These are phyloP conservation scores for Pezicula radicicola DNA, from an alignment of 2,329 filamentous ascomycete species.

Conservation along the genomic window DNA sequence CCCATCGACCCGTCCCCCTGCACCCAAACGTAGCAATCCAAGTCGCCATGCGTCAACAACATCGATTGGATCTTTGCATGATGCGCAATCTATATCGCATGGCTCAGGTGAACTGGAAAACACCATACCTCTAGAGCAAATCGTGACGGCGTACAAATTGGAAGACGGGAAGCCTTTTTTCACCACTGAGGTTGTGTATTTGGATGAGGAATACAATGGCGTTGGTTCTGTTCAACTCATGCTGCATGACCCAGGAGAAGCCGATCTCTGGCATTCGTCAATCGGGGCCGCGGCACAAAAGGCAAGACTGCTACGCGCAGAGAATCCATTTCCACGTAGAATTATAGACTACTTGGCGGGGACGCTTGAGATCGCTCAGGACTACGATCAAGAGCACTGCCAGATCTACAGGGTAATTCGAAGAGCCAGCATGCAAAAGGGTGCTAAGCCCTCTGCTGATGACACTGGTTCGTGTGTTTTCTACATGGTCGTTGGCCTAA, in stretches of 20 bases:
- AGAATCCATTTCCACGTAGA: slow-evolving; percentile 50
- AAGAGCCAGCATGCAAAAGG: slow-evolving; percentile 51
- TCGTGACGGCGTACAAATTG: slow-evolving; percentile 64
- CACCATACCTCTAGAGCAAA: slow-evolving; percentile 58
- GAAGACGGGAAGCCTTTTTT: slow-evolving; percentile 67
- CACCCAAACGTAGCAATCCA: slow-evolving; percentile 35
- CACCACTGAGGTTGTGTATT: slow-evolving; percentile 63
- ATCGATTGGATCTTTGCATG: slow-evolving; percentile 59
- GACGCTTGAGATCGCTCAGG: slow-evolving; percentile 61
- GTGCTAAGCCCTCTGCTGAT: slow-evolving; percentile 57
- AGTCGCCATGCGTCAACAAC: slow-evolving; percentile 54
- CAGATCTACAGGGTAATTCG: slow-evolving; percentile 68
- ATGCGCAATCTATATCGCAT: slow-evolving; percentile 50
- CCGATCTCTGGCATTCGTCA: slow-evolving; percentile 61
- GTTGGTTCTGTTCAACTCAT: slow-evolving; percentile 62
- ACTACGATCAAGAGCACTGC: slow-evolving; percentile 67
- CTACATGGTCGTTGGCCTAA: slow-evolving; percentile 66
- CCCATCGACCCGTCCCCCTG: slow-evolving; percentile 42
- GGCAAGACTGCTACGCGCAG: slow-evolving; percentile 43
- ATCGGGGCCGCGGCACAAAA: slow-evolving; percentile 59
- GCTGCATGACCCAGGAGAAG: slow-evolving; percentile 60
- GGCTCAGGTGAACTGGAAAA: slow-evolving; percentile 50
- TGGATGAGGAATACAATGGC: slow-evolving; percentile 62
- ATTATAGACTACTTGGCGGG: slow-evolving; percentile 61
- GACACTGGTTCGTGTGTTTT: slow-evolving; percentile 64